Evolutionary conservation across 179 eudicot genomes (phyloP).

Genomic region (Vitellaria paradoxa): DNA sequence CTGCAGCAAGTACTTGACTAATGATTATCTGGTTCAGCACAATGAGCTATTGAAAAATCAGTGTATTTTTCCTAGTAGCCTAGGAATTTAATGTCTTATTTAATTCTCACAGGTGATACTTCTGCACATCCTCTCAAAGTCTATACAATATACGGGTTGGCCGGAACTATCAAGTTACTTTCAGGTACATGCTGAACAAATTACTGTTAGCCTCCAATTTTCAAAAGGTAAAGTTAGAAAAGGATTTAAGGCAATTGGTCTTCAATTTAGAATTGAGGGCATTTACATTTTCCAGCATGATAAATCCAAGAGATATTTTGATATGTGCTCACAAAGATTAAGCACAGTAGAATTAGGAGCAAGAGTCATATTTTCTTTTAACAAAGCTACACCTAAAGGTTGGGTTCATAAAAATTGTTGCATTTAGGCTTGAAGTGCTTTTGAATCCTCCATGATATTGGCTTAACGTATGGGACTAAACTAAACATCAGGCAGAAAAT

Average conservation of each 20-base stretch:
- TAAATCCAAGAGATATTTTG: neutral
- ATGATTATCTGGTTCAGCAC: neutral
- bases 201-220: neutral
- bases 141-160: constrained; percentile 76
- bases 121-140: constrained; percentile 47
- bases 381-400: neutral
- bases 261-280: no score
- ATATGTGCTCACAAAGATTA: neutral
- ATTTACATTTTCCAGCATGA: neutral
- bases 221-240: neutral
- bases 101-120: constrained; percentile 53
- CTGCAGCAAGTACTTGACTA: neutral
- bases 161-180: constrained; percentile 84
- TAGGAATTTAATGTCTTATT: constrained; percentile 4
- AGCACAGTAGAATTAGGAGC: neutral
- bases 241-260: neutral
- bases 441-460: neutral
- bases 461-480: neutral
- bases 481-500: neutral
- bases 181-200: constrained; percentile 54
- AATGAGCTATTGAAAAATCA: no score
- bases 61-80: neutral
- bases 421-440: neutral
- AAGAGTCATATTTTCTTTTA: neutral
- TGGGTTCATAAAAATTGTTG: neutral